These are phyloP conservation scores for Ceriops zippeliana DNA, from an alignment of 345 rosid species.

Conservation along the genomic window DNA sequence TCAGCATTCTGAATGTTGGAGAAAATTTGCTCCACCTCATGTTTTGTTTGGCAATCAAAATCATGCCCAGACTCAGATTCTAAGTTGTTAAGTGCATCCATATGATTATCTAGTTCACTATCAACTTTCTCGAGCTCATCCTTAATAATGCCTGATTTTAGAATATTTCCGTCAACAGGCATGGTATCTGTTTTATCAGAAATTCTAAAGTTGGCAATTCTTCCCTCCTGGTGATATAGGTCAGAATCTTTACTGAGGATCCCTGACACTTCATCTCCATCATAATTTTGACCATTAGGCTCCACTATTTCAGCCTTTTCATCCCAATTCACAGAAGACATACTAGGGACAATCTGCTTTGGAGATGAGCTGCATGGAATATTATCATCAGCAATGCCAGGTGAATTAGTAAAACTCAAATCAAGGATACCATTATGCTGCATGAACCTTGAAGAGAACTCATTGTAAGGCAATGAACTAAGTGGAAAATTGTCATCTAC, in stretches of 20 bases:
- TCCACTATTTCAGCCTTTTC: slow-evolving; percentile 74
- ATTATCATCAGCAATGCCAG: slow-evolving; percentile 28
- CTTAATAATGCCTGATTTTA: slow-evolving; percentile 26
- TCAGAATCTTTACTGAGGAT: slow-evolving; percentile 31
- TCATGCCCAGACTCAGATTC: slow-evolving; percentile 74
- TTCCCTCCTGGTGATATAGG: slow-evolving; percentile 22
- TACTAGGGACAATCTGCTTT: slow-evolving; percentile 35
- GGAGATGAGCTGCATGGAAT: slow-evolving; percentile 35
- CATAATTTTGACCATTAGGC: slow-evolving; percentile 29
- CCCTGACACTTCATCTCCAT: slow-evolving; percentile 34
- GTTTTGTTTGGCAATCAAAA: slow-evolving; percentile 46
- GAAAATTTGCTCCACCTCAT: slow-evolving; percentile 34
- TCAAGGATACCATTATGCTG: slow-evolving; percentile 35
- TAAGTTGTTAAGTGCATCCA: slow-evolving; percentile 83
- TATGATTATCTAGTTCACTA: slow-evolving; percentile 69
- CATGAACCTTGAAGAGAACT: slow-evolving; percentile 39
- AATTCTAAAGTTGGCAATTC: slow-evolving; percentile 19
- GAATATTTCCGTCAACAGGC: slow-evolving; percentile 28
- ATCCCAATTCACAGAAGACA: slow-evolving; percentile 68
- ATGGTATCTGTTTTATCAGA: slow-evolving; percentile 26
- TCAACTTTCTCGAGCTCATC: slow-evolving; percentile 50
- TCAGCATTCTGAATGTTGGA: slow-evolving; percentile 19
- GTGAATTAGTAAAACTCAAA: slow-evolving; percentile 39
- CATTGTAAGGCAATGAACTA: slow-evolving; percentile 11
- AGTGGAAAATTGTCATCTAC: slow-evolving; percentile 28